Percentiles rank a stretch among this genome's conserved stretches.
Evolutionary conservation across 2,329 filamentous ascomycete genomes (phyloP).

Genomic region (Xylariales sp.): DNA sequence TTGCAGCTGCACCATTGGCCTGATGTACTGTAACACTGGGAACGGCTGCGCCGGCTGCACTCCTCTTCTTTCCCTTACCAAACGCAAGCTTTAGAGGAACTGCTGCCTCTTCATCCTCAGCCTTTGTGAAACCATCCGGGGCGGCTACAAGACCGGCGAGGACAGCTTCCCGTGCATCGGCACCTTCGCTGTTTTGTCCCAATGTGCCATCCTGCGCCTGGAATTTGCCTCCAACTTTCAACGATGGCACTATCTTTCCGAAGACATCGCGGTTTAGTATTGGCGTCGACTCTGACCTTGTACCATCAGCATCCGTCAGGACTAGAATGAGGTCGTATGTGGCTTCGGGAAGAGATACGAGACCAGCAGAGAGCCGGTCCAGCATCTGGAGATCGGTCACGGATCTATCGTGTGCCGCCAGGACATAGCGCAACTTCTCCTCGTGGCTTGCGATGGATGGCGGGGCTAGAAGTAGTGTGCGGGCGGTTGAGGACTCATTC

Average conservation of each 20-base stretch:
- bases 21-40: conserved; percentile 25
- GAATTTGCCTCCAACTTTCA: conserved; percentile 66
- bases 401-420: conserved; percentile 68
- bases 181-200: conserved; percentile 31
- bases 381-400: conserved; percentile 95
- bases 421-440: conserved; percentile 65
- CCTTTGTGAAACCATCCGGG: conserved; percentile 67
- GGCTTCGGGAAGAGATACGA: conserved; percentile 68
- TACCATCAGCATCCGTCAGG: conserved; percentile 71
- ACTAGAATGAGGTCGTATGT: conserved; percentile 85
- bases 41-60: conserved; percentile 28
- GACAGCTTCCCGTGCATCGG: conserved; percentile 72
- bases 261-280: conserved; percentile 67
- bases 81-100: conserved; percentile 57
- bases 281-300: conserved; percentile 57
- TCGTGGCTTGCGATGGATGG: conserved; percentile 86
- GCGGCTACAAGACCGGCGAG: conserved; percentile 70
- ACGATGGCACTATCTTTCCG: conserved; percentile 60
- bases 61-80: conserved; percentile 56
- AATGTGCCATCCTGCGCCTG: conserved; percentile 64
- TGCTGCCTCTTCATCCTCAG: conserved; percentile 54
- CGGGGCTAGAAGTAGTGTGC: conserved; percentile 82
- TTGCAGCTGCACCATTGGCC: conserved; percentile 35
- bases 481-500: conserved; percentile 26
- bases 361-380: conserved; percentile 78